phyloP scores from a whole-genome alignment of 345 rosid genomes.

The Arabidopsis suecica region DNA sequence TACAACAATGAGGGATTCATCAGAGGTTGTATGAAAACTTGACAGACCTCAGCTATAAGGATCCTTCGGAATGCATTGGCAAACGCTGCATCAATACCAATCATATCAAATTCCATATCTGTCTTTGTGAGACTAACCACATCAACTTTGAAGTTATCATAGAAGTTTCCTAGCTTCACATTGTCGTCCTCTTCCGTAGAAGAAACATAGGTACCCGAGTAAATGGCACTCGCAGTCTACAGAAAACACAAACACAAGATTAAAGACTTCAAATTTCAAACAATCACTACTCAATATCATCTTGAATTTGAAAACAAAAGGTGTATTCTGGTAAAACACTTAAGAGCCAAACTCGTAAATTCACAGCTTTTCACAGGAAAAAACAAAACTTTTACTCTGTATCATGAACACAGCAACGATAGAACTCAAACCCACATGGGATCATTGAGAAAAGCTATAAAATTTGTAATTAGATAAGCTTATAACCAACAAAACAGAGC shows the following conservation, averaged over 20 bases:
- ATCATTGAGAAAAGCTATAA: conserved; percentile 9
- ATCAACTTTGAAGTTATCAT: conserved; percentile 64
- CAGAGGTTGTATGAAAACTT: conserved; percentile 3
- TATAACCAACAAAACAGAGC: conserved; percentile 1
- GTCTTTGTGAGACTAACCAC: conserved; percentile 61
- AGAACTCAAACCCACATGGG: neutral
- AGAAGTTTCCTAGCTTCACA: conserved; percentile 54
- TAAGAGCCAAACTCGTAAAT: neutral
- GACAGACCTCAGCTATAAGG: conserved; percentile 82
- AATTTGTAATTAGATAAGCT: neutral
- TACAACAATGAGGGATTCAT: neutral
- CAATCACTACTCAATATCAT: neutral
- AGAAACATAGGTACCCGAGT: conserved; percentile 65
- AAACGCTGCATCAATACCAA: conserved; percentile 83
- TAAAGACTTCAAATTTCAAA: conserved; percentile 10
- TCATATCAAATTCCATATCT: conserved; percentile 85
- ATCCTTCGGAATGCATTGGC: conserved; percentile 95
- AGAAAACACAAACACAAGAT: conserved; percentile 41
- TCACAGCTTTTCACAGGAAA: neutral
- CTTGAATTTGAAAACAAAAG: neutral
- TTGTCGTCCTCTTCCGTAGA: conserved; percentile 66
- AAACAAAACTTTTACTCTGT: neutral
- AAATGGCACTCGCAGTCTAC: conserved; percentile 65
- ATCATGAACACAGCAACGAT: neutral
- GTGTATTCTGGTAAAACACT: conserved; percentile 6